Percentiles rank a stretch among this genome's conserved stretches.
Conservation (phyloP, 805 yeast genomes). For the Cyberlindnera japonica region DNA sequence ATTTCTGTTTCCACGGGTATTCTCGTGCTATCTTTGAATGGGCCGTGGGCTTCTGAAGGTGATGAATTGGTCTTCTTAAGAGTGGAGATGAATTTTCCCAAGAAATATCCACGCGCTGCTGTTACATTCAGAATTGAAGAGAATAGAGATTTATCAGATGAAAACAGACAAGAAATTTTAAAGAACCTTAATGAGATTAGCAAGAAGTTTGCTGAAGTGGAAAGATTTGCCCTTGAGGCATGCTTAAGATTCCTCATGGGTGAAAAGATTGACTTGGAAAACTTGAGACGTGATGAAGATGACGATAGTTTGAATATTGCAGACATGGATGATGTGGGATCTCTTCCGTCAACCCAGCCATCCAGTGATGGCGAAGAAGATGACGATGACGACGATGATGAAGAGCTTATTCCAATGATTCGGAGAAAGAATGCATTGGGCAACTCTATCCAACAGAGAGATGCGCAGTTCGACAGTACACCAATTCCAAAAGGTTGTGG, state of each 20-base stretch:
- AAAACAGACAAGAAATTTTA: slow-evolving; percentile 48
- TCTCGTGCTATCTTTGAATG: slow-evolving; percentile 70
- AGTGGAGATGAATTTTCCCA: slow-evolving; percentile 66
- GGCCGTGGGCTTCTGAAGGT: slow-evolving; percentile 58
- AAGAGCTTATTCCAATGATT: slow-evolving; percentile 24
- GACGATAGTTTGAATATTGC: slow-evolving; percentile 29
- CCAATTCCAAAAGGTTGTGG: slow-evolving; percentile 95
- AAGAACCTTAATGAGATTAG: slow-evolving; percentile 53
- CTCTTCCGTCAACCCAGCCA: slow-evolving; percentile 20
- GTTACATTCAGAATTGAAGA: slow-evolving; percentile 73
- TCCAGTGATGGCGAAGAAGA: slow-evolving; percentile 27
- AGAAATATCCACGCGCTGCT: slow-evolving; percentile 60
- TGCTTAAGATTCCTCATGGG: slow-evolving; percentile 78
- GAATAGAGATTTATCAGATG: slow-evolving; percentile 59
- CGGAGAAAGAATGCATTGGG: not conserved
- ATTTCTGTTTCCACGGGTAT: slow-evolving; percentile 86
- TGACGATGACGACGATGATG: slow-evolving; percentile 35
- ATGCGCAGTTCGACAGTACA: slow-evolving; percentile 58
- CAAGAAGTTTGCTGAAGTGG: slow-evolving; percentile 48
- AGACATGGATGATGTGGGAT: slow-evolving; percentile 32
- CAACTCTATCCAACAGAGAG: slow-evolving; percentile 1
- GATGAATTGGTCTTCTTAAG: slow-evolving; percentile 58
- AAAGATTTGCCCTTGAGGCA: slow-evolving; percentile 73
- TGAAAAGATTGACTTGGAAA: slow-evolving; percentile 55
- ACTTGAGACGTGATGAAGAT: slow-evolving; percentile 33